Base-by-base conservation (phyloP, 1,284 basidiomycete species). In the Anthracocystis walkeri region DNA sequence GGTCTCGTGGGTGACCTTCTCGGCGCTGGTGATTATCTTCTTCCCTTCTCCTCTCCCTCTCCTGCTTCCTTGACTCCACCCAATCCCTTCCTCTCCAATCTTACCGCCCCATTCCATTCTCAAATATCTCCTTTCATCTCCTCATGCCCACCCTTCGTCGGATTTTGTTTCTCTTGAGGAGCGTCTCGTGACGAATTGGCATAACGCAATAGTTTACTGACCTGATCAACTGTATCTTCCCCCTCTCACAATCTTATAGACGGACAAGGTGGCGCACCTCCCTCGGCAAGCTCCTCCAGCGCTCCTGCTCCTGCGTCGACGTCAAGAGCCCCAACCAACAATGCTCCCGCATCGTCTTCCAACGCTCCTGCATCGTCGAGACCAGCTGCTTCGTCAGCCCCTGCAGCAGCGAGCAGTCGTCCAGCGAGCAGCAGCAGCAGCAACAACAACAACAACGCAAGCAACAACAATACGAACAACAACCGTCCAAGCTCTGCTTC, bases 21-120 rank as follows among this genome's bases (percentile, higher is more conserved):
- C 51, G 71, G 70, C 49, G 70, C 70, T 68, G 70, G 71, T 74
- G 62, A 74, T 57, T 74, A 74, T 74, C 65, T 48, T 56, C 55
- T n/a, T 35, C 58, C 46, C 27, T 35, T 48, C 25, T 48, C 16
- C 48, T 16, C 7, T 25, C 20, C 35, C n/a, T 18, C 25, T 48
- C 18, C 12, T 4, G n/a, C 11, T 31, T 50, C 45, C 18, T 25
- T 31, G 16, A 42, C 21, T 38, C 10, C 40, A 25, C 20, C 35
- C n/a, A n/a, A n/a, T 16, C 31, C 51, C 38, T 44, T 31, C 33
- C 16, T 25, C 8, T 23, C 50, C n/a, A n/a, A 23, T 20, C 49
- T 3, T 35, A 31, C 40, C n/a, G 21, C 38, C 25, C 16, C 20
- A 46, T n/a, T 33, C 21, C 2, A 14, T n/a, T 11, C 11, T 53